Base-by-base conservation (phyloP, 352 stramenopile genomes). In the Elongisporangium prolatum region DNA sequence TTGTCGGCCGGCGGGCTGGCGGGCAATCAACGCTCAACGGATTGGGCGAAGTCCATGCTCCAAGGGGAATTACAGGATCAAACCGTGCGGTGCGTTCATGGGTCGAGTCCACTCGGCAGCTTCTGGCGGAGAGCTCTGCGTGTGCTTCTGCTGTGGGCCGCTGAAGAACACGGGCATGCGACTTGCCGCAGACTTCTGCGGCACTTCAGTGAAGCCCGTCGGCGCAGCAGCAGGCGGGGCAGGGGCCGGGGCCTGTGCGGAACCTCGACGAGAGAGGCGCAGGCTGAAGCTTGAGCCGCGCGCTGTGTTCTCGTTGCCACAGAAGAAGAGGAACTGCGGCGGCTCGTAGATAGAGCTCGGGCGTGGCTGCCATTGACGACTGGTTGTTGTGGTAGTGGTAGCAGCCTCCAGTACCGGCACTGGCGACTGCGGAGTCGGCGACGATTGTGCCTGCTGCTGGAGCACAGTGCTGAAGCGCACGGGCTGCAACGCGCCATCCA, bases 261-360 rank as follows among this genome's bases (percentile, higher is more conserved):
- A 44, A 13, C 34, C 34, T 2, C 34, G 34, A 44, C 34, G 34
- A 4, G 34, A 44, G 5, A 44, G 8, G 34, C 34, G 34, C 10
- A 44, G 34, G 11, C 34, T 44, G 34, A 44, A 44, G 11, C 34
- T 56, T 8, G 69, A 67, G 28, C 68, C 63, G 52, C 63, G 59
- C 4, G 61, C 65, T 14, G 65, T 68, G 2, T 54, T 77, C 25
- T 91, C 81, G n/a, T 67, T 78, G 44, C 81, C 81, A 40, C 78
- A 89, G 66, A 91, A 91, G 71, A 91, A 87, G 61, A 89, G 74
- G 65, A 91, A 88, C 66, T 88, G 78, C 48, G 70, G 77, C 2
- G 65, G 71, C 58, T 89, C 81, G 38, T 52, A 48, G 48, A 66
- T 51, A n/a, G 74, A 77, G 65, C 78, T 87, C 47, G 38, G 63